These are phyloP conservation scores for Epithemia pelagica DNA, from an alignment of 108 stramenopile species.

Conservation along the genomic window DNA sequence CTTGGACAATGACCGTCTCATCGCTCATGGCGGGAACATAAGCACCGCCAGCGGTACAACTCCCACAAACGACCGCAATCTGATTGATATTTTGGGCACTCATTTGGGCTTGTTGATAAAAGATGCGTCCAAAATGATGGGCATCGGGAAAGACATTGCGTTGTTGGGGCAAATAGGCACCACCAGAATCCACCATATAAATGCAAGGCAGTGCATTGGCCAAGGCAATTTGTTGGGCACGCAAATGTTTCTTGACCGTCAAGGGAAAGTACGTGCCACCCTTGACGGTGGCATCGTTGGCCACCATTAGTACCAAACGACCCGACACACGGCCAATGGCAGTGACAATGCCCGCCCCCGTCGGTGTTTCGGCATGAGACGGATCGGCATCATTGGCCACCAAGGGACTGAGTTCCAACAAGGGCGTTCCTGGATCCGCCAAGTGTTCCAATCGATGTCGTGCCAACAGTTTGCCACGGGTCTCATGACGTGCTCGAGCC, in stretches of 20 bases:
- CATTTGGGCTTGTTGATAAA: constrained; percentile 97
- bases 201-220: constrained; percentile 94
- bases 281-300: constrained; percentile 99
- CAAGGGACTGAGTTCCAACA: constrained; percentile 90
- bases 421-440: constrained; percentile 89
- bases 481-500: constrained; percentile 43
- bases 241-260: constrained; percentile 97
- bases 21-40: constrained; percentile 98
- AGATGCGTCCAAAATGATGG: constrained; percentile 97
- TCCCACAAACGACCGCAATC: constrained; percentile 93
- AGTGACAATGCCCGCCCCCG: constrained; percentile 86
- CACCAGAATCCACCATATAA: constrained; percentile 92
- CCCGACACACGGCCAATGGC: constrained; percentile 92
- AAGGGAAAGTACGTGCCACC: constrained; percentile 98
- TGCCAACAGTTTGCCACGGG: constrained; percentile 85
- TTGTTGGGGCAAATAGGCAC: constrained; percentile 95
- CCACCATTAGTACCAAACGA: constrained; percentile 89
- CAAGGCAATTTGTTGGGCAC: constrained; percentile 95
- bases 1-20: constrained; percentile 93
- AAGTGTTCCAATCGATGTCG: constrained; percentile 90
- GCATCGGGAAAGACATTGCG: constrained; percentile 95
- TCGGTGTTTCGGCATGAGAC: constrained; percentile 13
- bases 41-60: constrained; percentile 98
- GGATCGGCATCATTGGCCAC: constrained; percentile 83
- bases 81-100: constrained; percentile 85